phyloP scores from a whole-genome alignment of 805 yeast genomes.

The Metschnikowia arizonensis region DNA sequence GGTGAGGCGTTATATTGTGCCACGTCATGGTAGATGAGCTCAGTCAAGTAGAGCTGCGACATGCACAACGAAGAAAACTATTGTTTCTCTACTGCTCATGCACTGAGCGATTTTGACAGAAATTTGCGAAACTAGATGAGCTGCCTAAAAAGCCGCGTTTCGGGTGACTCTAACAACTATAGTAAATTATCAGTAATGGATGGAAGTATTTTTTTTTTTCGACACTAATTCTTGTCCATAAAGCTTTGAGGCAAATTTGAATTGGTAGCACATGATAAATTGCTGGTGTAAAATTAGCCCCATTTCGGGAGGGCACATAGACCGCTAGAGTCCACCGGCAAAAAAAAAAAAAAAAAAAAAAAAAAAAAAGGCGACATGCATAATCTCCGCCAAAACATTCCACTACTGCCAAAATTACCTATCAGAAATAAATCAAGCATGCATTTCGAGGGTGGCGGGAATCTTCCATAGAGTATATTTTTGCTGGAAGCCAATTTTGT shows the following conservation, averaged over 20 bases:
- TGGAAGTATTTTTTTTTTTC: not conserved
- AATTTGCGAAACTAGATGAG: constrained; percentile 1
- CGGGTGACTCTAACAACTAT: not conserved
- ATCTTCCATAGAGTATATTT: too few relatives aligned
- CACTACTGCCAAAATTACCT: not conserved
- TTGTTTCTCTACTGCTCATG: not conserved
- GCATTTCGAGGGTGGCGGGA: not conserved
- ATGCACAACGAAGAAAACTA: not conserved
- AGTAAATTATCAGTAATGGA: too few relatives aligned
- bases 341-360: too few relatives aligned
- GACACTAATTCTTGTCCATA: too few relatives aligned
- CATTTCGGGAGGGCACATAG: constrained; percentile 1
- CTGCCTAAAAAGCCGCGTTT: not conserved
- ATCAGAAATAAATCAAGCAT: not conserved
- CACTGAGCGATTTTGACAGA: constrained; percentile 3
- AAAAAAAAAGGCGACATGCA: not conserved
- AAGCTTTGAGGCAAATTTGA: too few relatives aligned
- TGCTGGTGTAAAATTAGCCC: not conserved
- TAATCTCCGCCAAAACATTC: not conserved
- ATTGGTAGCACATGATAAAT: not conserved
- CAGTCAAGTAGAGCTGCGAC: not conserved
- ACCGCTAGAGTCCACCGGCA: not conserved
- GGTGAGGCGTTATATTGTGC: not conserved
- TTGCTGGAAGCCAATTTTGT: too few relatives aligned
- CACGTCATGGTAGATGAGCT: not conserved